A percentile compares a stretch with the other conserved stretches of the same genome.
These are phyloP conservation scores for Urochloa ruziziensis DNA, from an alignment of 176 grass and related monocot species.

Conservation along the genomic window DNA sequence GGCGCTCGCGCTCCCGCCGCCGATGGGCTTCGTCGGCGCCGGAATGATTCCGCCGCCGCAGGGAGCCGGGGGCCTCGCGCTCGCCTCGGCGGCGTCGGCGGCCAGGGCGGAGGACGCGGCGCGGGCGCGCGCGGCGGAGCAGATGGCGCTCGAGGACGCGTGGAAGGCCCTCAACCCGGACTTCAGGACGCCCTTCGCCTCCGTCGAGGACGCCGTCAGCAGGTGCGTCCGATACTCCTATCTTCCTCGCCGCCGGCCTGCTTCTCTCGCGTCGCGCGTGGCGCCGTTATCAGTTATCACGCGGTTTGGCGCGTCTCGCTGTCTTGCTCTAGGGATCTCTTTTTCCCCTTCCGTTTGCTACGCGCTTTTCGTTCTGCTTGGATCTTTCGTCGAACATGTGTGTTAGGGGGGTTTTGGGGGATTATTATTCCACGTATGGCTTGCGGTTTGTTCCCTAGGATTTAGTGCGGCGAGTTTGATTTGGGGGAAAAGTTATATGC, in stretches of 20 bases:
- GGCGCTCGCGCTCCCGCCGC: neutral
- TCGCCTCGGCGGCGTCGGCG: neutral
- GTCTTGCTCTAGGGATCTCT: neutral
- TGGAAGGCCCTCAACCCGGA: conserved; percentile 59
- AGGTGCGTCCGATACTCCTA: conserved; percentile 27
- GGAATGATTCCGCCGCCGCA: conserved; percentile 4
- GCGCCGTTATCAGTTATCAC: neutral
- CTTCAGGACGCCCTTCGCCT: conserved; percentile 56
- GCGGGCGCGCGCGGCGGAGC: conserved; percentile 34
- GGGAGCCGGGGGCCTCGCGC: neutral
- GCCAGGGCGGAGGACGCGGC: conserved; percentile 1
- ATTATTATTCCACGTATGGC: neutral
- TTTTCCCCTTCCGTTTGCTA: neutral
- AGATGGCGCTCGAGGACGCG: conserved; percentile 62
- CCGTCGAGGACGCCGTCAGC: conserved; percentile 62
- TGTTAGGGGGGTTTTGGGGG: neutral
- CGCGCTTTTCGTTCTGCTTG: neutral
- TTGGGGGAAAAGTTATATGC: neutral
- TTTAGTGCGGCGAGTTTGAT: neutral
- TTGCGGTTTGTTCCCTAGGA: neutral
- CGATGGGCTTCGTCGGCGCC: neutral
- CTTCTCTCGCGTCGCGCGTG: no score
- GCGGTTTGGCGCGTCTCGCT: neutral
- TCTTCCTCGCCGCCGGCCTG: neutral
- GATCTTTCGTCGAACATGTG: neutral